Base-by-base conservation (phyloP, 2,329 filamentous ascomycete species). In the Colletotrichum shisoi region DNA sequence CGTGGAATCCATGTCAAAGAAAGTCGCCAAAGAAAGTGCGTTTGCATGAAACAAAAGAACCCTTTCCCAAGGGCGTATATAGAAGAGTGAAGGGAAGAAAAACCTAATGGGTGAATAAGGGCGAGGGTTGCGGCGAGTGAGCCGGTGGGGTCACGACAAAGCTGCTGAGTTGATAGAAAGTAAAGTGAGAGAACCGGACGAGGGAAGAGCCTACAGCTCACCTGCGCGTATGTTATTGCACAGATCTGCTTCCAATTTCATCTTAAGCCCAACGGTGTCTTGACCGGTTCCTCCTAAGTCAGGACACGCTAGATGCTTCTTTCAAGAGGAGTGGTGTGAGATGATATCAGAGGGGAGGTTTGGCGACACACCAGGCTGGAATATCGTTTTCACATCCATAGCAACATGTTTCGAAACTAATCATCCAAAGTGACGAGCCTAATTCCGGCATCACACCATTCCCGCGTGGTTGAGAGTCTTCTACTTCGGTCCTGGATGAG, bases 1-100 rank as follows among this genome's bases (percentile, higher is more conserved):
- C n/a, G 57, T 39, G 21, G 37, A 31, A 34, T 59, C 15, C 65
- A 67, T 67, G 19, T 34, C 53, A 19, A 13, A 19, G n/a, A 19
- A 51, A 11, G 48, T n/a, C 46, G 37, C 9, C 40, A n/a, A 19
- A 31, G 21, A n/a, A 34, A 24, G 15, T 24, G 17, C 8, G 15
- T 6, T 48, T n/a, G 42, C 24, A 3, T 6, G 31, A n/a, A 40
- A n/a, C 21, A 24, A 57, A 45, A 34, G 1, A 5, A 12, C 11
- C 9, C 8, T 12, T 6, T 24, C 27, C 31, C 24, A 24, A 58
- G 3, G 3, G 31, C 42, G 34, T 39, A 31, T 49, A 11, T 31
- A 31, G 21, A 42, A 49, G 19, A 49, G n/a, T 31, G 17, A 61
- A 48, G 21, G 39, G 24, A n/a, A 24, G 15, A 37, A 44, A 31